These are phyloP conservation scores for Theileria annulata DNA, from an alignment of 169 alveolate species.

Conservation along the genomic window DNA sequence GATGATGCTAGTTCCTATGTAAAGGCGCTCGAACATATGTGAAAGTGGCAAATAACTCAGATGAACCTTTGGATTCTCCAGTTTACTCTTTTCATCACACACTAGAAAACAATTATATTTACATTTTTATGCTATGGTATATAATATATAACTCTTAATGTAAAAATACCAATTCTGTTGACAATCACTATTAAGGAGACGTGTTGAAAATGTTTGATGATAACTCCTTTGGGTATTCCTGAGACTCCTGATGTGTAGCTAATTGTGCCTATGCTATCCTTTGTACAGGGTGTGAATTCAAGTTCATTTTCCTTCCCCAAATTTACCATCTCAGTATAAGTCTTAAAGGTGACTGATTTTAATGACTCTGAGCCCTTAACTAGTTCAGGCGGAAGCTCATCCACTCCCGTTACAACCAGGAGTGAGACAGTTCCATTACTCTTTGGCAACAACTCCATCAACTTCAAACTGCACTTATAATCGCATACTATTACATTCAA, in stretches of 20 bases:
- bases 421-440: conserved; percentile 10
- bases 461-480: conserved; percentile 32
- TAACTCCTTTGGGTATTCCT: conserved; percentile 96
- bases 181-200: conserved; percentile 48
- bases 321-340: conserved; percentile 53
- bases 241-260: conserved; percentile 98
- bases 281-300: conserved; percentile 51
- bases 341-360: neutral
- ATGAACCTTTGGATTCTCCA: conserved; percentile 66
- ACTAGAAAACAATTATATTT: neutral
- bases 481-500: conserved; percentile 58
- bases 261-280: conserved; percentile 80
- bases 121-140: neutral
- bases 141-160: neutral
- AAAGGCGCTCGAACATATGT: conserved; percentile 91
- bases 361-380: neutral
- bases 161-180: conserved; percentile 8
- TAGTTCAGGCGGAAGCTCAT: neutral
- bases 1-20: conserved; percentile 65
- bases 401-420: conserved; percentile 46
- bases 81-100: conserved; percentile 3
- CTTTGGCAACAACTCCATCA: conserved; percentile 46
- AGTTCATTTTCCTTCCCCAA: conserved; percentile 24
- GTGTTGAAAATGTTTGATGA: conserved; percentile 82
- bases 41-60: conserved; percentile 93